A percentile compares a stretch with the other conserved stretches of the same genome.
Conservation (phyloP, 805 yeast genomes). For the Metschnikowia reukaufii region DNA sequence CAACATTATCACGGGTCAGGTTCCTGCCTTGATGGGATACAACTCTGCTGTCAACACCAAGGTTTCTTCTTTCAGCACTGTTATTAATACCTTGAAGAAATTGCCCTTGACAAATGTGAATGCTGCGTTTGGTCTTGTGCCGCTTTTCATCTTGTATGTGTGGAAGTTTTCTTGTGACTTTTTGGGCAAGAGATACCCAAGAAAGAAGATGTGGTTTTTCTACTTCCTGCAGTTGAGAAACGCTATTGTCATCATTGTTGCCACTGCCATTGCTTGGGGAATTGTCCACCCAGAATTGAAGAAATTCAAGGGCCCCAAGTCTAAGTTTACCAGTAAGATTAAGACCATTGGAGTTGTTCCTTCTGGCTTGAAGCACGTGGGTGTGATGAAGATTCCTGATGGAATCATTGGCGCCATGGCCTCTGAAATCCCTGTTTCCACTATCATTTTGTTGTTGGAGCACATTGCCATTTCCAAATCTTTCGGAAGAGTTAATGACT, state of each 20-base stretch:
- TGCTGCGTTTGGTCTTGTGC: constrained; percentile 86
- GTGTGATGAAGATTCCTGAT: constrained; percentile 64
- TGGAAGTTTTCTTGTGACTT: constrained; percentile 67
- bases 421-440: constrained; percentile 80
- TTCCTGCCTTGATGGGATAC: constrained; percentile 83
- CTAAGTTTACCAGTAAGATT: constrained; percentile 46
- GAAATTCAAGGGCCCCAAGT: constrained; percentile 29
- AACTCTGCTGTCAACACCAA: constrained; percentile 67
- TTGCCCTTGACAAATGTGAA: constrained; percentile 67
- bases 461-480: constrained; percentile 94
- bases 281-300: constrained; percentile 51
- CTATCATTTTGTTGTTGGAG: constrained; percentile 78
- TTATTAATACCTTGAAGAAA: constrained; percentile 69
- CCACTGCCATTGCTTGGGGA: constrained; percentile 82
- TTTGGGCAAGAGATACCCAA: constrained; percentile 66
- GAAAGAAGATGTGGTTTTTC: constrained; percentile 56
- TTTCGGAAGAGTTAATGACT: constrained; percentile 88
- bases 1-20: constrained; percentile 78
- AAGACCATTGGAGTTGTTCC: constrained; percentile 77
- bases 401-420: constrained; percentile 63
- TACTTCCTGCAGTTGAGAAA: constrained; percentile 75
- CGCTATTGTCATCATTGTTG: constrained; percentile 77
- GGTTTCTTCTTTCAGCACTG: constrained; percentile 64
- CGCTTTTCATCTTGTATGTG: constrained; percentile 65
- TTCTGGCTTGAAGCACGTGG: constrained; percentile 74